Evolutionary conservation across 2,329 filamentous ascomycete species (phyloP), one percentile per base, ranked within the genome.

Genomic region (Metarhizium humberi): DNA sequence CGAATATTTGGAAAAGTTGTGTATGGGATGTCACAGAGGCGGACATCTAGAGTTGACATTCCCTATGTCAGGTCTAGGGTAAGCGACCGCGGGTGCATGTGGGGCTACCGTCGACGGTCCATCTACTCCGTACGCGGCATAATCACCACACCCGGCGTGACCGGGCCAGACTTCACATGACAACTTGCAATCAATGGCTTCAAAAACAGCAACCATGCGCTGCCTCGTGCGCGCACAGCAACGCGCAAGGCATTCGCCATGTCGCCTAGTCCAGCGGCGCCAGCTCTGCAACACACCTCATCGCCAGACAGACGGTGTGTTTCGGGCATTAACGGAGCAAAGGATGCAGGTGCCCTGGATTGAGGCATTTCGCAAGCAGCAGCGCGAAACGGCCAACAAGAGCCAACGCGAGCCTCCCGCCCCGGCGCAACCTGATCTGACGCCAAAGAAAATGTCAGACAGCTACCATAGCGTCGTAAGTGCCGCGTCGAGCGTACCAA

Each of bases 401-500:
- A 45, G 42, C 42, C 1, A 58, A 64, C 2, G 47, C 49, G 4
- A 50, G 47, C 1, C 29, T 50, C 0, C 60, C 57, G 4, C 64
- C 58, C 4, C 25, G 30, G 1, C 58, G 55, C 0, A 52, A 61
- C 64, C 65, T 16, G 65, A 67, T 4, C 47, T 67, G 32, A 58
- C 60, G 0, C 65, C 65, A 0, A 66, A 64, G 52, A 65, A 62
- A 32, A 67, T 67, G 65, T 62, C 63, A 42, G 65, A 67, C n/a
- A 67, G 65, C 49, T 67, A 67, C 45, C 65, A 67, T 50, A 61
- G 65, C 18, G 63, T 66, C 8, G 61, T 72, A 14, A 45, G 42
- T 45, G n/a, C n/a, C 42, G 7, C 42, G 25, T 25, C 25, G 25
- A 25, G 25, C 25, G 25, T 25, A 25, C 25, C 25, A 25, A 25